Conservation (phyloP, 495 filamentous ascomycete genomes). For the Trichoderma orchidacearum region DNA sequence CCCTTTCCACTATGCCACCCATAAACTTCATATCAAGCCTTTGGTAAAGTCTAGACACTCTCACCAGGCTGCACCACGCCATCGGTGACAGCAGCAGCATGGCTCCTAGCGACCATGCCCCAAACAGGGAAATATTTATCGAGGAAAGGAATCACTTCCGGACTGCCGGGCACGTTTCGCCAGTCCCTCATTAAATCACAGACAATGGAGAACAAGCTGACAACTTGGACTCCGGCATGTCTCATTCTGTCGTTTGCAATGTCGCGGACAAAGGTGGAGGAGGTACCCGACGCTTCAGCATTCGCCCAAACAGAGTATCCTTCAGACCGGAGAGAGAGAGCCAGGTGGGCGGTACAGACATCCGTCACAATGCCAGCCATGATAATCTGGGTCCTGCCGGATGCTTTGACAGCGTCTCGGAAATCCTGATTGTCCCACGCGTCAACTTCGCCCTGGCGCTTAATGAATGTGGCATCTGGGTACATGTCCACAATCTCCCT, state of each 20-base stretch:
- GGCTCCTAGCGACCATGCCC: conserved; percentile 28
- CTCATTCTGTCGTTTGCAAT: conserved; percentile 55
- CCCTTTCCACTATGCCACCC: too few relatives aligned
- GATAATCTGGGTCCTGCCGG: conserved; percentile 58
- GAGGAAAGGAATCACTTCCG: conserved; percentile 48
- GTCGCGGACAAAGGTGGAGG: conserved; percentile 19
- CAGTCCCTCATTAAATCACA: conserved; percentile 71
- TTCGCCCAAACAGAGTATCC: conserved; percentile 72
- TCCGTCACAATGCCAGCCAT: conserved; percentile 64
- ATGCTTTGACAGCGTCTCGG: conserved; percentile 47
- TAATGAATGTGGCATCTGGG: conserved; percentile 51
- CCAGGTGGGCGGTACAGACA: conserved; percentile 64
- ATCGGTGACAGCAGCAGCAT: conserved; percentile 25
- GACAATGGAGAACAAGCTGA: conserved; percentile 52
- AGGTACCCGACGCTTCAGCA: conserved; percentile 50
- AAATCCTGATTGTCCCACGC: conserved; percentile 72
- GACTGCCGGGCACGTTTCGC: conserved; percentile 51
- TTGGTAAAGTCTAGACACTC: conserved; percentile 6
- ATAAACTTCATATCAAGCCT: too few relatives aligned
- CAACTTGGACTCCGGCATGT: conserved; percentile 49
- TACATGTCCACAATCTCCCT: conserved; percentile 58
- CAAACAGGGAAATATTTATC: conserved; percentile 41
- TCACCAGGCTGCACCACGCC: conserved; percentile 33
- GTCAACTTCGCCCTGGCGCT: conserved; percentile 61
- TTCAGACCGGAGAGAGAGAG: conserved; percentile 53